phyloP scores from a whole-genome alignment of 169 alveolate genomes.

The Sarcocystis neurona region DNA sequence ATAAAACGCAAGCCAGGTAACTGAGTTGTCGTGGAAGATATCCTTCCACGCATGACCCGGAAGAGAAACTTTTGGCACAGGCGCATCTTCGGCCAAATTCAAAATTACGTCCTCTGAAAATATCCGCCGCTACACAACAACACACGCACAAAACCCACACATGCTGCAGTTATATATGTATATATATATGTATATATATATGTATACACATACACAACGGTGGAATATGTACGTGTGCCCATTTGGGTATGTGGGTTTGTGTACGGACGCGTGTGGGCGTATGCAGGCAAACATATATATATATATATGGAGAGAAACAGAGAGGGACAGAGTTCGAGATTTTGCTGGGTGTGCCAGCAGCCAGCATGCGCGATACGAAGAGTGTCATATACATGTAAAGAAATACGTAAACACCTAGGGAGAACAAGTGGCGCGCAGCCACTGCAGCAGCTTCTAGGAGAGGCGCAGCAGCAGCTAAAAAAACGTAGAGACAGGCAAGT shows the following conservation, averaged over 20 bases:
- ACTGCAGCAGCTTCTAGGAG: no score
- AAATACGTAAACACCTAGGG: no score
- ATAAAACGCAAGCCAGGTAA: slow-evolving; percentile 96
- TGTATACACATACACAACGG: background rate
- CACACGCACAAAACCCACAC: background rate
- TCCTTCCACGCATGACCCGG: slow-evolving; percentile 98
- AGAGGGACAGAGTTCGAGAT: background rate
- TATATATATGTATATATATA: background rate
- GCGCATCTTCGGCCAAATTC: slow-evolving; percentile 93
- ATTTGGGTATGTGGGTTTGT: background rate
- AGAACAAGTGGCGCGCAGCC: no score
- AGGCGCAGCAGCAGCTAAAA: no score
- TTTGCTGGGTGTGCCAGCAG: no score
- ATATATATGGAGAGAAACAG: no score
- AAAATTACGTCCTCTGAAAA: slow-evolving; percentile 94
- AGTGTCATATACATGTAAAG: no score
- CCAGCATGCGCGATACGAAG: no score
- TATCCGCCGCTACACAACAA: slow-evolving; percentile 72
- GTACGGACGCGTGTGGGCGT: background rate
- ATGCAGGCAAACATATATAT: no score
- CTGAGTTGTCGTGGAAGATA: slow-evolving; percentile 93
- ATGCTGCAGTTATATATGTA: background rate
- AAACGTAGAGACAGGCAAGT: background rate
- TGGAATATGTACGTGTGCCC: background rate
- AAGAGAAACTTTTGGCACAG: slow-evolving; percentile 90